These are phyloP conservation scores for Aphanomyces stellatus DNA, from an alignment of 352 stramenopile species.

Conservation along the genomic window DNA sequence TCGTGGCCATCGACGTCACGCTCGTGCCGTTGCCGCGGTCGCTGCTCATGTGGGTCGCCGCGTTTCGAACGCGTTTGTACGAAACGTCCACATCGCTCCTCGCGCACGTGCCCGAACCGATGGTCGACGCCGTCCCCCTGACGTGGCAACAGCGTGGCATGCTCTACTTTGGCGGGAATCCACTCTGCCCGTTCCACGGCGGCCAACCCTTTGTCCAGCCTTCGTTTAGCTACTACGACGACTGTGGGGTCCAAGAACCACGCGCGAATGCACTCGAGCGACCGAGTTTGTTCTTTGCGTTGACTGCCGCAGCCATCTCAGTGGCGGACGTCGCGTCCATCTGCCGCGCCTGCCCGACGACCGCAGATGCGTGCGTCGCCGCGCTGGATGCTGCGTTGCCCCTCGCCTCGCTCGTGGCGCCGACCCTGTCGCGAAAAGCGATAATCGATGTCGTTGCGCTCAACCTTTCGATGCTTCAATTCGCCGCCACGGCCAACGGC, in stretches of 20 bases:
- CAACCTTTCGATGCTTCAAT: too few relatives aligned
- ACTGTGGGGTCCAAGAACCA: background rate
- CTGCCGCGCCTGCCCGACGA: too few relatives aligned
- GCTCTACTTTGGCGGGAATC: background rate
- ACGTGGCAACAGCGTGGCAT: background rate
- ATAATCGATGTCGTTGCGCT: too few relatives aligned
- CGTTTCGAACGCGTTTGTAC: background rate
- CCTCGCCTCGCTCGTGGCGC: too few relatives aligned
- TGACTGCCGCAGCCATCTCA: too few relatives aligned
- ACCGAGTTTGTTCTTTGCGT: too few relatives aligned
- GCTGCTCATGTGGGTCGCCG: background rate
- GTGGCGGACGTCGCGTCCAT: too few relatives aligned
- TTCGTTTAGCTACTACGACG: conserved; percentile 6
- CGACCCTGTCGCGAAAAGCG: too few relatives aligned
- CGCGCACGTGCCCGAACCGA: background rate
- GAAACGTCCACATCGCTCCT: background rate
- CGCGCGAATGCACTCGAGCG: too few relatives aligned
- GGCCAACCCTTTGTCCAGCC: background rate
- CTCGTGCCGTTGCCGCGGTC: background rate
- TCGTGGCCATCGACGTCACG: conserved; percentile 2
- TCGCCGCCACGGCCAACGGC: too few relatives aligned
- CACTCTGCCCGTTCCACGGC: background rate
- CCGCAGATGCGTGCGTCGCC: too few relatives aligned
- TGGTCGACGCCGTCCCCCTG: background rate
- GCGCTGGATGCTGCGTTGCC: too few relatives aligned